Conservation (phyloP, 1,284 basidiomycete species). For the Erythrobasidium hasegawianum region DNA sequence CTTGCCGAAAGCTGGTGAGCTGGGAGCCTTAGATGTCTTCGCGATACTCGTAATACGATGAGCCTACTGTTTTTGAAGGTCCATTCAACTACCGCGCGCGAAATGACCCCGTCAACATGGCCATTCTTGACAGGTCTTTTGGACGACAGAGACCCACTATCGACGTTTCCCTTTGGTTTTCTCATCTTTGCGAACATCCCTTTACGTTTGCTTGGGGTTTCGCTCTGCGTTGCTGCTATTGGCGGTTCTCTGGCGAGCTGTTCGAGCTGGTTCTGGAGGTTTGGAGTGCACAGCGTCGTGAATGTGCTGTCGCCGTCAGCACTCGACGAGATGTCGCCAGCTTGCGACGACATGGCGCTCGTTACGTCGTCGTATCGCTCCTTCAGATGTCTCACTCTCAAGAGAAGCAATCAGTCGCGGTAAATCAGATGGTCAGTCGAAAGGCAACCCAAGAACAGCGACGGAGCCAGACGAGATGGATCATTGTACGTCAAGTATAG, state of each 20-base stretch:
- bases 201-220: slow-evolving; percentile 13
- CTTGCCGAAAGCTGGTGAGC: slow-evolving; percentile 62
- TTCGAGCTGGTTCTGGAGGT: slow-evolving; percentile 8
- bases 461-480: too few relatives aligned
- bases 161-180: slow-evolving; percentile 23
- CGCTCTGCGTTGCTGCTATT: slow-evolving; percentile 1
- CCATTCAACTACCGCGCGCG: slow-evolving; percentile 11
- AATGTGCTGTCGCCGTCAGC: slow-evolving; percentile 12
- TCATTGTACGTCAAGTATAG: too few relatives aligned
- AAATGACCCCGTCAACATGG: not conserved
- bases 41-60: not conserved
- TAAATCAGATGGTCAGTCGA: too few relatives aligned
- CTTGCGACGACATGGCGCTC: too few relatives aligned
- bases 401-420: too few relatives aligned
- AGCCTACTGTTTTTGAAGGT: slow-evolving; percentile 24
- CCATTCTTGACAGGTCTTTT: not conserved
- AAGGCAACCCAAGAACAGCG: too few relatives aligned
- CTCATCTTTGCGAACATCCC: slow-evolving; percentile 20
- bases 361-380: too few relatives aligned
- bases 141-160: slow-evolving; percentile 10
- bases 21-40: too few relatives aligned
- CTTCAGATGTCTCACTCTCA: too few relatives aligned
- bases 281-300: slow-evolving; percentile 21
- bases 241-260: slow-evolving; percentile 15
- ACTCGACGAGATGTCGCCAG: too few relatives aligned